A percentile compares a stretch with the other conserved stretches of the same genome.
Evolutionary conservation across 139 green algal species (phyloP).

Genomic region (Auxenochlorella protothecoides): DNA sequence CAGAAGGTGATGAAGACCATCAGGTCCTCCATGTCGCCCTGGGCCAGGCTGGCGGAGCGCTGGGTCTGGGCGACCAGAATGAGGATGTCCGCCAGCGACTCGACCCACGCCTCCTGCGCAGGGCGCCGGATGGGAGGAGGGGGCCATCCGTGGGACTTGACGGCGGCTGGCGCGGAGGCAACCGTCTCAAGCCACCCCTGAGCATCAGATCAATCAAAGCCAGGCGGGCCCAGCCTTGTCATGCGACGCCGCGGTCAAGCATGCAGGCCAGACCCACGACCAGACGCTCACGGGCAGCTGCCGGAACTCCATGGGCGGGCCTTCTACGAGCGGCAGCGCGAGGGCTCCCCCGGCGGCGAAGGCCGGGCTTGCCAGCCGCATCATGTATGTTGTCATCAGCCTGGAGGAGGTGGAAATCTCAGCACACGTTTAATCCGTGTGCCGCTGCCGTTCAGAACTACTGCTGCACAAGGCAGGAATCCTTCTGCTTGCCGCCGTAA

Average conservation of each 20-base stretch:
- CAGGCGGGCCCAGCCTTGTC: too few species aligned
- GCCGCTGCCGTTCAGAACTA: too few species aligned
- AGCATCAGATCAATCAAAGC: too few species aligned
- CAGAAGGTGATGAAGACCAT: slow-evolving; percentile 61
- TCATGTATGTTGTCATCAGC: slow-evolving; percentile 63
- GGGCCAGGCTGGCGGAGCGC: slow-evolving; percentile 16
- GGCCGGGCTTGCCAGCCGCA: slow-evolving; percentile 37
- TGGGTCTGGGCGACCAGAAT: neutral
- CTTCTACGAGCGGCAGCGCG: slow-evolving; percentile 51
- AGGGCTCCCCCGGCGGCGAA: slow-evolving; percentile 7
- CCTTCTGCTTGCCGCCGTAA: too few species aligned
- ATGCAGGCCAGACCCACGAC: too few species aligned
- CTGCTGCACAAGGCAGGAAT: too few species aligned
- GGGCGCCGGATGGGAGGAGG: too few species aligned
- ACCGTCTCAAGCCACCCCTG: too few species aligned
- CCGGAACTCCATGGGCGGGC: slow-evolving; percentile 38
- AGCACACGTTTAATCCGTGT: too few species aligned
- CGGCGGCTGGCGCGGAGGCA: too few species aligned
- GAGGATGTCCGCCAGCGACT: neutral
- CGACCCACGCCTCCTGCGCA: neutral
- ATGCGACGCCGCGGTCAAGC: too few species aligned
- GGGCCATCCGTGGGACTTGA: too few species aligned
- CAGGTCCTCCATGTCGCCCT: slow-evolving; percentile 42
- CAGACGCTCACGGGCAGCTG: slow-evolving; percentile 36
- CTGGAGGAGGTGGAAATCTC: slow-evolving; percentile 26